These are phyloP conservation scores for Borealophlyctis nickersoniae DNA, from an alignment of 192 early-diverging fungal species.

Conservation along the genomic window DNA sequence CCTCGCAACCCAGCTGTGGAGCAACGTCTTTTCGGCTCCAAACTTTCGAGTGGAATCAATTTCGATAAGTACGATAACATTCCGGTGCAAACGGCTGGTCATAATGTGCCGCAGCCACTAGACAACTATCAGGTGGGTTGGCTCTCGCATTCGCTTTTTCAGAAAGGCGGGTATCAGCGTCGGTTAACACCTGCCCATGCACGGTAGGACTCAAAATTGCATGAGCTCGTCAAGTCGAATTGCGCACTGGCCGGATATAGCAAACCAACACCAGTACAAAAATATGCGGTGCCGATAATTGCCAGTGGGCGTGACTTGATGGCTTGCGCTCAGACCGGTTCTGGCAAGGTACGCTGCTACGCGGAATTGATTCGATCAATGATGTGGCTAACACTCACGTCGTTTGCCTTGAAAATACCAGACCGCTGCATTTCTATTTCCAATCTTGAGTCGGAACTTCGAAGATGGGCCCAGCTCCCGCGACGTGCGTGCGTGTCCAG, in stretches of 20 bases:
- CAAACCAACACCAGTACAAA: slow-evolving; percentile 90
- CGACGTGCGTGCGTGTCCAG: slow-evolving; percentile 95
- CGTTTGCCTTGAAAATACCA: not conserved
- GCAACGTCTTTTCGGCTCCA: not conserved
- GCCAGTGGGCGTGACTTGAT: slow-evolving; percentile 86
- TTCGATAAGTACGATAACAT: slow-evolving; percentile 99
- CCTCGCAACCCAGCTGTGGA: not conserved
- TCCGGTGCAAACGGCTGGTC: slow-evolving; percentile 77
- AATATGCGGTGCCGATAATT: slow-evolving; percentile 40
- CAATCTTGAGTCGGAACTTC: slow-evolving; percentile 84
- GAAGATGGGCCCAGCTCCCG: slow-evolving; percentile 89
- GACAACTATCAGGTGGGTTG: slow-evolving; percentile 52
- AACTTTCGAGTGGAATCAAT: slow-evolving; percentile 80
- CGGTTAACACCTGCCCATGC: too few relatives aligned
- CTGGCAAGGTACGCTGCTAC: slow-evolving; percentile 55
- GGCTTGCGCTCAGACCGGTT: slow-evolving; percentile 97
- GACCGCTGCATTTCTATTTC: slow-evolving; percentile 93
- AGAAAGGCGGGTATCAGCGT: too few relatives aligned
- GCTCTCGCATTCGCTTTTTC: too few relatives aligned
- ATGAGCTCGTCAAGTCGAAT: slow-evolving; percentile 82
- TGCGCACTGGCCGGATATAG: slow-evolving; percentile 82
- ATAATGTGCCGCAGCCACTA: slow-evolving; percentile 46
- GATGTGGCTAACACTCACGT: too few relatives aligned
- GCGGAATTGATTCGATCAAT: not conserved
- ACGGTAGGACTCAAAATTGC: slow-evolving; percentile 67